These are phyloP conservation scores for Pleurotus giganteus DNA, from an alignment of 768 basidiomycete species.

Conservation along the genomic window DNA sequence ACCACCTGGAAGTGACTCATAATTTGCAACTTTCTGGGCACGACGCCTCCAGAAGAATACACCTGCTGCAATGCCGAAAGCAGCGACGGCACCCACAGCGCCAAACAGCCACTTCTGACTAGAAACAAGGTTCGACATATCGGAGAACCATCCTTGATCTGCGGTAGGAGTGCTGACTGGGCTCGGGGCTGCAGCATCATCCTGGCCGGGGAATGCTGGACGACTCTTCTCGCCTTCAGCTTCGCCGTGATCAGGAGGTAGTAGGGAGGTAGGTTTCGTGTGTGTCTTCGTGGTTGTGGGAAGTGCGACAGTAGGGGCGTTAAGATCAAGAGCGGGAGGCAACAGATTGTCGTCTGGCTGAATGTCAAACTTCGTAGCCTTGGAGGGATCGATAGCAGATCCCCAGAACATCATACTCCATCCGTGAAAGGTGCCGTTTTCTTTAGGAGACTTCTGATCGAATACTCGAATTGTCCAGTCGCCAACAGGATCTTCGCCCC, in stretches of 20 bases:
- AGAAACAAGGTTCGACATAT: conserved; percentile 68
- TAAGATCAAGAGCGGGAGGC: conserved; percentile 41
- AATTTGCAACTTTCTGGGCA: conserved; percentile 41
- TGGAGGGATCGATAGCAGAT: conserved; percentile 68
- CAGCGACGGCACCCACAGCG: conserved; percentile 71
- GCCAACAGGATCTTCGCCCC: conserved; percentile 92
- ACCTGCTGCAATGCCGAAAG: conserved; percentile 69
- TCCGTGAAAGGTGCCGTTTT: conserved; percentile 73
- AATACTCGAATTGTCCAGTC: conserved; percentile 87
- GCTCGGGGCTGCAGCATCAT: conserved; percentile 22
- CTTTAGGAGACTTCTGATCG: conserved; percentile 63
- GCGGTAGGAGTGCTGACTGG: conserved; percentile 54
- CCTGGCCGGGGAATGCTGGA: conserved; percentile 57
- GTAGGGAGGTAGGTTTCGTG: conserved; percentile 81
- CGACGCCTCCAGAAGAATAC: conserved; percentile 82
- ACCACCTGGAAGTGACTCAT: conserved; percentile 56
- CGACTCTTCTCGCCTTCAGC: conserved; percentile 79
- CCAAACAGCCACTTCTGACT: conserved; percentile 90
- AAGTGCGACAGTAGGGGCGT: conserved; percentile 33
- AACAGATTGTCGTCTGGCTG: conserved; percentile 50
- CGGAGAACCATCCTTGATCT: conserved; percentile 85
- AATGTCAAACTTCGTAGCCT: conserved; percentile 61
- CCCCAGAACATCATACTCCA: conserved; percentile 97
- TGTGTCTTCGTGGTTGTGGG: conserved; percentile 56
- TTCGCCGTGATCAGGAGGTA: conserved; percentile 83